These are phyloP conservation scores for Cryptococcus sp. DNA, from an alignment of 1,284 basidiomycete species.

Conservation along the genomic window DNA sequence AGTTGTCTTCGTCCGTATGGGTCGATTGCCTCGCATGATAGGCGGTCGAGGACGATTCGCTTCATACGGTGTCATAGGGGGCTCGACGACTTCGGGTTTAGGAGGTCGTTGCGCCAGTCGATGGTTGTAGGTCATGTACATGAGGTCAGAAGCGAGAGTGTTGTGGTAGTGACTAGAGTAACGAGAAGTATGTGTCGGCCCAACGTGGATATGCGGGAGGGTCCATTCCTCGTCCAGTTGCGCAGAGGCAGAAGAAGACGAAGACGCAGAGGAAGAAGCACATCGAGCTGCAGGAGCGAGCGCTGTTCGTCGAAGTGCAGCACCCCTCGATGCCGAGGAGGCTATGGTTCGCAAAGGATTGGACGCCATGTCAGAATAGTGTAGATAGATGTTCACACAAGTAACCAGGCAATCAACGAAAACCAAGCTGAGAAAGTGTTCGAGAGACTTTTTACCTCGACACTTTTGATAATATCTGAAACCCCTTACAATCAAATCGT, in stretches of 20 bases:
- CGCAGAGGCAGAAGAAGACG: not conserved
- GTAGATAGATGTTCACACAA: too few species aligned
- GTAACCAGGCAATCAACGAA: too few species aligned
- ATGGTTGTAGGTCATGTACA: slow-evolving; percentile 95
- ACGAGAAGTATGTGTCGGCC: slow-evolving; percentile 69
- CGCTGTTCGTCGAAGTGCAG: slow-evolving; percentile 2
- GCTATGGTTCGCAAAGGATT: slow-evolving; percentile 9
- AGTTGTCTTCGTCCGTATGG: slow-evolving; percentile 43
- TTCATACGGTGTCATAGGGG: slow-evolving; percentile 49
- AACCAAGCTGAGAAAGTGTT: not conserved
- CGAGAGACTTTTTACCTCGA: not conserved
- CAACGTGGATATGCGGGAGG: slow-evolving; percentile 52
- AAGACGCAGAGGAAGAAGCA: slow-evolving; percentile 15
- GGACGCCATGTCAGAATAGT: slow-evolving; percentile 4
- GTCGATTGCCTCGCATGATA: slow-evolving; percentile 46
- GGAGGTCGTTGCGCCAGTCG: slow-evolving; percentile 48
- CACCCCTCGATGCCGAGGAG: slow-evolving; percentile 8
- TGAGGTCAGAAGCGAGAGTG: slow-evolving; percentile 79
- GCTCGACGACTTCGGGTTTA: slow-evolving; percentile 26
- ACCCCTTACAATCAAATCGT: not conserved
- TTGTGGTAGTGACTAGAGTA: slow-evolving; percentile 81
- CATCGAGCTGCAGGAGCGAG: slow-evolving; percentile 8
- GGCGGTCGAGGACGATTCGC: slow-evolving; percentile 48
- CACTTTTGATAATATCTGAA: not conserved
- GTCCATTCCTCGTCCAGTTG: slow-evolving; percentile 12